These are phyloP conservation scores for Bruguiera hainesii DNA, from an alignment of 441 rosid genomes.

Conservation along the genomic window DNA sequence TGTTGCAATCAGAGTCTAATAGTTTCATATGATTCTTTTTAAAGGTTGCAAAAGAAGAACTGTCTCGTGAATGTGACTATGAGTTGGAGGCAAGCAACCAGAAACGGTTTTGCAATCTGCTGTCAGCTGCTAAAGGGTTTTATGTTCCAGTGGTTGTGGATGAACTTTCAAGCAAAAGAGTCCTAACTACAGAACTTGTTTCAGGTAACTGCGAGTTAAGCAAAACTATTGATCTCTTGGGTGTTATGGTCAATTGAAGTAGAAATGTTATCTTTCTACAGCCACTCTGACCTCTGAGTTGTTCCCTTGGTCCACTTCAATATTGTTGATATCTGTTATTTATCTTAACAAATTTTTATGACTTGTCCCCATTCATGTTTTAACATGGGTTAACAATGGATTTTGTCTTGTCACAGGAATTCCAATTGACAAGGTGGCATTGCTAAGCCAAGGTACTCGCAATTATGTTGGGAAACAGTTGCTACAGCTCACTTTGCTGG, in stretches of 20 bases:
- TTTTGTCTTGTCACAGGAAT: conserved; percentile 45
- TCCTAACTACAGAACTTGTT: conserved; percentile 76
- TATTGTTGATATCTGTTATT: not conserved
- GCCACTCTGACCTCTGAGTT: too few species aligned
- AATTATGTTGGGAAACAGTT: conserved; percentile 76
- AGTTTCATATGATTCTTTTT: conserved; percentile 11
- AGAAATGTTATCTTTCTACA: too few species aligned
- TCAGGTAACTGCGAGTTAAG: conserved; percentile 42
- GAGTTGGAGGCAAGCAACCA: conserved; percentile 78
- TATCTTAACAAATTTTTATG: not conserved
- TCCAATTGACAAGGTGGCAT: conserved; percentile 87
- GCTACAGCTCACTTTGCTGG: conserved; percentile 81
- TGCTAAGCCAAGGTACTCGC: conserved; percentile 68
- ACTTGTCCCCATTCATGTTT: too few species aligned
- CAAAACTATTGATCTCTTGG: too few species aligned
- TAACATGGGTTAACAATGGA: not conserved
- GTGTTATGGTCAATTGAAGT: too few species aligned
- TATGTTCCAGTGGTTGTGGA: conserved; percentile 81
- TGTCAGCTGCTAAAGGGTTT: conserved; percentile 49
- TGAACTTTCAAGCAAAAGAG: conserved; percentile 72
- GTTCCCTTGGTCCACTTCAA: too few species aligned
- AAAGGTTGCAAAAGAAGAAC: conserved; percentile 92
- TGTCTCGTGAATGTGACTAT: conserved; percentile 91
- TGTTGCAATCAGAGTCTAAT: conserved; percentile 23
- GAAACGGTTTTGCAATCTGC: conserved; percentile 62